A percentile compares a stretch with the other conserved stretches of the same genome.
These are phyloP conservation scores for Talaromyces sp. DNA, from an alignment of 2,329 filamentous ascomycete genomes.

Conservation along the genomic window DNA sequence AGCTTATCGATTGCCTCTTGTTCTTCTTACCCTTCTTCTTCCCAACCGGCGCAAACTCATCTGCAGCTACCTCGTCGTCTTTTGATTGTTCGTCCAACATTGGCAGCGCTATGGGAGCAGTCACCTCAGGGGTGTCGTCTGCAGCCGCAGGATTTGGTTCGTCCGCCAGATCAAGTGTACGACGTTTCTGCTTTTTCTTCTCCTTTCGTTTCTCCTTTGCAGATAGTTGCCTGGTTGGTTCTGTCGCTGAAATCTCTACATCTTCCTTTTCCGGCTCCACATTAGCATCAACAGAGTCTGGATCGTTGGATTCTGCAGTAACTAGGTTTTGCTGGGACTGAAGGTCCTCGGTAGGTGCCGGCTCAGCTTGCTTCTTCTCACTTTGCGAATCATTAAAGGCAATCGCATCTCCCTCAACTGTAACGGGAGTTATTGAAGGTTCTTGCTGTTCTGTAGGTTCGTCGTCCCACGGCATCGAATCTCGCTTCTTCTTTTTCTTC, in stretches of 20 bases:
- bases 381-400: background rate
- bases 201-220: constrained; percentile 19
- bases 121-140: constrained; percentile 16
- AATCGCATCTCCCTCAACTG: background rate
- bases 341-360: background rate
- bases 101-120: background rate
- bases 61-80: constrained; percentile 7
- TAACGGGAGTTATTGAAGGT: background rate
- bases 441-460: constrained; percentile 15
- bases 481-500: constrained; percentile 37
- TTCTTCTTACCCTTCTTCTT: constrained; percentile 50
- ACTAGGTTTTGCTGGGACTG: background rate
- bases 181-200: constrained; percentile 29
- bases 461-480: constrained; percentile 26
- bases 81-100: constrained; percentile 21
- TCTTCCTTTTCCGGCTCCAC: background rate
- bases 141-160: constrained; percentile 16
- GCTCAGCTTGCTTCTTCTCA: background rate
- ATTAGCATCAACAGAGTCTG: background rate
- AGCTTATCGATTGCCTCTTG: constrained; percentile 35
- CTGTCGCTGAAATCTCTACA: background rate
- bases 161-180: constrained; percentile 22
- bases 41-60: constrained; percentile 29
- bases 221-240: constrained; percentile 11
- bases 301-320: background rate